Evolutionary conservation across 1,284 basidiomycete genomes (phyloP).

Genomic region (Ustilago sp.): DNA sequence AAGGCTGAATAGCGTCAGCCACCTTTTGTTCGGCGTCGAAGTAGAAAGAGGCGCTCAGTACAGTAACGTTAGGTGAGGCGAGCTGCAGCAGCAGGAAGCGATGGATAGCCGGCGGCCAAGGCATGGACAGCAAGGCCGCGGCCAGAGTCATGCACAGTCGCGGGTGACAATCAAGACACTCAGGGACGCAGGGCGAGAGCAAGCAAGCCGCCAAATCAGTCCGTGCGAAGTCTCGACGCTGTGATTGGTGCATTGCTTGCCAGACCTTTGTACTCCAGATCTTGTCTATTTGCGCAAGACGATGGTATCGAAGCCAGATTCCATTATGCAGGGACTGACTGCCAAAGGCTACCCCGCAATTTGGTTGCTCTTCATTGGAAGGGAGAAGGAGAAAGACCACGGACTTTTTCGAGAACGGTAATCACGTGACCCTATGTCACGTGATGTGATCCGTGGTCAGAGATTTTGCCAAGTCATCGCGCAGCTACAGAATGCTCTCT

Average conservation of each 20-base stretch:
- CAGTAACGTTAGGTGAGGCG: not conserved
- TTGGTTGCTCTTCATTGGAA: not conserved
- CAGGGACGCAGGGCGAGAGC: not conserved
- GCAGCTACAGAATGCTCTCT: too few relatives aligned
- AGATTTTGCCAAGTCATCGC: too few relatives aligned
- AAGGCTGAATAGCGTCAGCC: not conserved
- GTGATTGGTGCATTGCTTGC: not conserved
- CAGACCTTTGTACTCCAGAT: too few relatives aligned
- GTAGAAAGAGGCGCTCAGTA: not conserved
- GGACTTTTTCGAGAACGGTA: too few relatives aligned
- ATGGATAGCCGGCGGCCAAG: conserved; percentile 1
- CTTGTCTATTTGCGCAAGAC: conserved; percentile 9
- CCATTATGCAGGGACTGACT: not conserved
- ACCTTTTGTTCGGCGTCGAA: not conserved
- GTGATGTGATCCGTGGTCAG: too few relatives aligned
- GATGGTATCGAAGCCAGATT: not conserved
- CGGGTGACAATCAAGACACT: conserved; percentile 1
- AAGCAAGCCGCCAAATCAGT: not conserved
- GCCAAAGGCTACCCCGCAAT: conserved; percentile 2
- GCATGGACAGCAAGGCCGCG: not conserved
- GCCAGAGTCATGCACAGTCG: not conserved
- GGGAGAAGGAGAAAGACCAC: too few relatives aligned
- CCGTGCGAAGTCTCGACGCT: not conserved
- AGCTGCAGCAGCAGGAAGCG: conserved; percentile 4
- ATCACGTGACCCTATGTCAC: too few relatives aligned